Evolutionary conservation across 352 stramenopile species (phyloP).

Genomic region (Albugo candida): DNA sequence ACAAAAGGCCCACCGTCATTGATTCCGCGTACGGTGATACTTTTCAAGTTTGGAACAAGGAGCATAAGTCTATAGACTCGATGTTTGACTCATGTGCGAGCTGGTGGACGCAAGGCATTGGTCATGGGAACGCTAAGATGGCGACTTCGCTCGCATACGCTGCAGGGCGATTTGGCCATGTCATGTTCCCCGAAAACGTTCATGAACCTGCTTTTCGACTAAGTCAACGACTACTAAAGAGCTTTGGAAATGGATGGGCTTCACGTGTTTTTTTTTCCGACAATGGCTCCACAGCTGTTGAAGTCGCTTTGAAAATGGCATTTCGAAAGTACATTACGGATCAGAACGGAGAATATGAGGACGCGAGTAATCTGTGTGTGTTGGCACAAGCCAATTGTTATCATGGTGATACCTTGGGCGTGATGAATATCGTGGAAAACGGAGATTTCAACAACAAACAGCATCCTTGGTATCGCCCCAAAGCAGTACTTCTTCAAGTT

Average conservation of each 20-base stretch:
- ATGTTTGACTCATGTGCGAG: conserved; percentile 82
- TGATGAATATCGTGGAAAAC: conserved; percentile 81
- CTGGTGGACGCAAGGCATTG: conserved; percentile 86
- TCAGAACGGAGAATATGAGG: conserved; percentile 36
- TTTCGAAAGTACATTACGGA: conserved; percentile 71
- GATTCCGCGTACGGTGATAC: conserved; percentile 81
- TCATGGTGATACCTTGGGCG: conserved; percentile 81
- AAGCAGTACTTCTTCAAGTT: conserved; percentile 62
- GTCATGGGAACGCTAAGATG: conserved; percentile 79
- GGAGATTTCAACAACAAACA: conserved; percentile 84
- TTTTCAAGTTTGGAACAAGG: conserved; percentile 34
- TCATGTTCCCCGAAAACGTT: conserved; percentile 84
- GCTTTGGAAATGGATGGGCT: conserved; percentile 66
- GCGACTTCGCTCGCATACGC: conserved; percentile 74
- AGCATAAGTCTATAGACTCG: conserved; percentile 31
- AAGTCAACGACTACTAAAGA: conserved; percentile 50
- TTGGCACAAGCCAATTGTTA: conserved; percentile 81
- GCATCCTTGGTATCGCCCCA: conserved; percentile 80
- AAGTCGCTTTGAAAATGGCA: conserved; percentile 84
- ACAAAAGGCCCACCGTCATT: conserved; percentile 19
- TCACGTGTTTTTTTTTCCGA: conserved; percentile 83
- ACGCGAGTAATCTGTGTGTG: conserved; percentile 37
- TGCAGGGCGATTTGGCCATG: conserved; percentile 78
- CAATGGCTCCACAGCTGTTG: conserved; percentile 79
- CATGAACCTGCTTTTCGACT: conserved; percentile 73